phyloP scores from a whole-genome alignment of 495 filamentous ascomycete genomes.

The Penicillium bialowiezense region DNA sequence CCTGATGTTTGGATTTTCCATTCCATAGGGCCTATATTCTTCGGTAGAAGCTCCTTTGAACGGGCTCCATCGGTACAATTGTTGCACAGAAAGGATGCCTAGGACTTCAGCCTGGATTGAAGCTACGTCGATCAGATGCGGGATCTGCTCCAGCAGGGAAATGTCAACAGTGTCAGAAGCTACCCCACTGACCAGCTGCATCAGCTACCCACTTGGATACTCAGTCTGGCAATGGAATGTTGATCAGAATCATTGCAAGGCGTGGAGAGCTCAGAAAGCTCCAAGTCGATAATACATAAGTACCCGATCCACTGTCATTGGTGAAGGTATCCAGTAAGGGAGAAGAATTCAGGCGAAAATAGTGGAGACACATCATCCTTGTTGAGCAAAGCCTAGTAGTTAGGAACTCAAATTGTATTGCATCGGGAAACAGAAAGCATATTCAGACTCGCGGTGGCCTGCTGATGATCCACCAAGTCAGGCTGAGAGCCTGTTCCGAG shows the following conservation, averaged over 20 bases:
- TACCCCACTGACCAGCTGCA: neutral
- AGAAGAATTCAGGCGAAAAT: neutral
- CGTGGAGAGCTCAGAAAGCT: neutral
- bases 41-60: no score
- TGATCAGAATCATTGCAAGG: constrained; percentile 7
- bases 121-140: neutral
- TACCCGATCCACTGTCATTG: neutral
- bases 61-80: no score
- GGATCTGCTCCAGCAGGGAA: neutral
- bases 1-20: neutral
- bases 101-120: neutral
- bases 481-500: no score
- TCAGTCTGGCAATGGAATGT: constrained; percentile 14
- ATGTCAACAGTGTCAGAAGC: neutral
- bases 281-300: neutral
- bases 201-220: neutral
- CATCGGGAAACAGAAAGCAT: neutral
- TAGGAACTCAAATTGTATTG: neutral
- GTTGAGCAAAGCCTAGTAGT: neutral
- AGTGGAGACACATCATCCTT: neutral
- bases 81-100: neutral
- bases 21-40: no score
- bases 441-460: neutral
- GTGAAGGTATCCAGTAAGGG: neutral
- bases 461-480: no score